phyloP scores from a whole-genome alignment of 1,284 basidiomycete genomes.

The Calocybe gambosa region DNA sequence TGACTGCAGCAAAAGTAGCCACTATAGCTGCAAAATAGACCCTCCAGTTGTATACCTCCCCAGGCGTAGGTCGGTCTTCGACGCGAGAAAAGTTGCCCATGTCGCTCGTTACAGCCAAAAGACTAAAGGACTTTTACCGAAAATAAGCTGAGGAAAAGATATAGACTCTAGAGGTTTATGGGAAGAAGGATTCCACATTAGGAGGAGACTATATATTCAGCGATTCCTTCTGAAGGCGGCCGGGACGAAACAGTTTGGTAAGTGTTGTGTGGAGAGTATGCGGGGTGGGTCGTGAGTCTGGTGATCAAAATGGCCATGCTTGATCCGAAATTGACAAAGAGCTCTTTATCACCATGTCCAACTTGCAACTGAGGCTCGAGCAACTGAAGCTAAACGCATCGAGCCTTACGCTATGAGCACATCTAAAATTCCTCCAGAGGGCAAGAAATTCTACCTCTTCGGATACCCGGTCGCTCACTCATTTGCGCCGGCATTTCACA shows the following conservation, averaged over 20 bases:
- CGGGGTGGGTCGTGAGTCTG: background rate
- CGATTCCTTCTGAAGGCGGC: too few relatives aligned
- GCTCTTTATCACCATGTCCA: too few relatives aligned
- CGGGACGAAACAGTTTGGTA: background rate
- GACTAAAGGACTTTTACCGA: constrained; percentile 1
- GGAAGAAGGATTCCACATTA: background rate
- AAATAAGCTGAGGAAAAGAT: background rate
- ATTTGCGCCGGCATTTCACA: too few relatives aligned
- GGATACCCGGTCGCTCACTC: constrained; percentile 31
- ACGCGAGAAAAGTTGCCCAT: constrained; percentile 19
- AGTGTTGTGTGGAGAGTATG: background rate
- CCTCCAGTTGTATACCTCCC: constrained; percentile 42
- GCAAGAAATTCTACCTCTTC: constrained; percentile 26
- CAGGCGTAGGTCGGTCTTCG: constrained; percentile 18
- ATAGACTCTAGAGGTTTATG: background rate
- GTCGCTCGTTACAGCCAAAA: background rate
- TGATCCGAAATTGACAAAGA: constrained; percentile 3
- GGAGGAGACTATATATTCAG: background rate
- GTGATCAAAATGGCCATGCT: background rate
- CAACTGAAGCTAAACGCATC: too few relatives aligned
- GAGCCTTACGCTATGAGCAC: background rate
- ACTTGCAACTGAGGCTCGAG: too few relatives aligned
- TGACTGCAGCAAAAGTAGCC: constrained; percentile 34
- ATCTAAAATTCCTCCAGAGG: constrained; percentile 10
- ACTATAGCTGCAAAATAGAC: constrained; percentile 35